These are phyloP conservation scores for Thamnidium elegans DNA, from an alignment of 192 early-diverging fungal species.

Conservation along the genomic window DNA sequence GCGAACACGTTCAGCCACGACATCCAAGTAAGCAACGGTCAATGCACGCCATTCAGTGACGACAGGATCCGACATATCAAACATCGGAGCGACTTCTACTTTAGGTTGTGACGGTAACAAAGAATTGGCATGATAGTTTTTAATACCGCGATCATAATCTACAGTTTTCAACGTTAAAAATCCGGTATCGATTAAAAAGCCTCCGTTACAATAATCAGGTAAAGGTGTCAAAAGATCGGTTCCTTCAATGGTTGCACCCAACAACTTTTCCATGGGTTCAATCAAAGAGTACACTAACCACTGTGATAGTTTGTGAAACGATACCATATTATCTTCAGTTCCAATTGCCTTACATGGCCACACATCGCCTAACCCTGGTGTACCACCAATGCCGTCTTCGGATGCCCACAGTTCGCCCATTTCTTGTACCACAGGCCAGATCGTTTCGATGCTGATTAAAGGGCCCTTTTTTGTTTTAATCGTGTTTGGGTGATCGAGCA, in stretches of 20 bases:
- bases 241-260: slow-evolving; percentile 52
- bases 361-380: slow-evolving; percentile 45
- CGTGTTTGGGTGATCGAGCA: slow-evolving; percentile 60
- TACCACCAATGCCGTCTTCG: slow-evolving; percentile 73
- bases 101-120: slow-evolving; percentile 34
- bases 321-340: slow-evolving; percentile 50
- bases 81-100: slow-evolving; percentile 59
- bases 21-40: slow-evolving; percentile 80
- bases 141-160: slow-evolving; percentile 56
- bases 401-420: slow-evolving; percentile 80
- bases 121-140: slow-evolving; percentile 47
- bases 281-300: slow-evolving; percentile 93
- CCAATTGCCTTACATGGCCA: slow-evolving; percentile 37
- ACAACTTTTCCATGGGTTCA: slow-evolving; percentile 65
- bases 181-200: slow-evolving; percentile 83
- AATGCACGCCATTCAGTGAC: slow-evolving; percentile 93
- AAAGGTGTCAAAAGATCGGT: slow-evolving; percentile 79
- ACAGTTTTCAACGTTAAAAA: slow-evolving; percentile 62
- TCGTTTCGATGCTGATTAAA: slow-evolving; percentile 56
- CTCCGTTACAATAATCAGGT: slow-evolving; percentile 84
- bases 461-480: slow-evolving; percentile 34
- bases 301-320: slow-evolving; percentile 92
- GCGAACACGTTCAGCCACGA: slow-evolving; percentile 64
- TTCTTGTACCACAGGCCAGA: slow-evolving; percentile 83
- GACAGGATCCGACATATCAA: slow-evolving; percentile 76